These are phyloP conservation scores for Erythrobasidium hasegawianum DNA, from an alignment of 1,284 basidiomycete species.

Conservation along the genomic window DNA sequence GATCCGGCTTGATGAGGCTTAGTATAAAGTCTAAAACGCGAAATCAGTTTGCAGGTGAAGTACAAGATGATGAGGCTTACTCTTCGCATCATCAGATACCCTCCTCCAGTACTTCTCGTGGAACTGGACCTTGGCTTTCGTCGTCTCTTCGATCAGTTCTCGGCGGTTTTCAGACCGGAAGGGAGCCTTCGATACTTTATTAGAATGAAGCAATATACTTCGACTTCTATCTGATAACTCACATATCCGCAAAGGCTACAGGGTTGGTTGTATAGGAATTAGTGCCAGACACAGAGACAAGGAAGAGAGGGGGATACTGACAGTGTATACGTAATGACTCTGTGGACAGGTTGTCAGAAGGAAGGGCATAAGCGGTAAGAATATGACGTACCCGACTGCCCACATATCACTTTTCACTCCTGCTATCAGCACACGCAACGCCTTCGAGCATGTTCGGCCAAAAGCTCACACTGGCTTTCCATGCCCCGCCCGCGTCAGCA, in stretches of 20 bases:
- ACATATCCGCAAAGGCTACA: constrained; percentile 68
- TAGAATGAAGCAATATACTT: neutral
- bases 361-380: neutral
- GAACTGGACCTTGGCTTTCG: constrained; percentile 76
- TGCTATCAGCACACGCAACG: neutral
- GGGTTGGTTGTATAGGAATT: too few relatives aligned
- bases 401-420: constrained; percentile 4
- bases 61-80: constrained; percentile 52
- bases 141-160: constrained; percentile 75
- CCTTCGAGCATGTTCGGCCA: neutral
- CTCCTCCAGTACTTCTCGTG: constrained; percentile 93
- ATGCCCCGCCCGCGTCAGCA: constrained; percentile 75
- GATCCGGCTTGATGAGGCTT: constrained; percentile 68
- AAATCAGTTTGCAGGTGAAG: too few relatives aligned
- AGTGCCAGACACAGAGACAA: too few relatives aligned
- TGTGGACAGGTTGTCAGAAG: constrained; percentile 51
- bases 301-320: constrained; percentile 13
- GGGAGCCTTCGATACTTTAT: too few relatives aligned
- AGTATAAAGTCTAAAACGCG: constrained; percentile 62
- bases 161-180: constrained; percentile 79
- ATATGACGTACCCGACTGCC: neutral
- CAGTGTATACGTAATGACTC: constrained; percentile 73
- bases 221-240: too few relatives aligned
- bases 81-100: constrained; percentile 64
- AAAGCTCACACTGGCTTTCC: constrained; percentile 79